Evolutionary conservation across 108 stramenopile genomes (phyloP), one percentile per base, ranked within the genome.

Genomic region (Nitzschia putrida): DNA sequence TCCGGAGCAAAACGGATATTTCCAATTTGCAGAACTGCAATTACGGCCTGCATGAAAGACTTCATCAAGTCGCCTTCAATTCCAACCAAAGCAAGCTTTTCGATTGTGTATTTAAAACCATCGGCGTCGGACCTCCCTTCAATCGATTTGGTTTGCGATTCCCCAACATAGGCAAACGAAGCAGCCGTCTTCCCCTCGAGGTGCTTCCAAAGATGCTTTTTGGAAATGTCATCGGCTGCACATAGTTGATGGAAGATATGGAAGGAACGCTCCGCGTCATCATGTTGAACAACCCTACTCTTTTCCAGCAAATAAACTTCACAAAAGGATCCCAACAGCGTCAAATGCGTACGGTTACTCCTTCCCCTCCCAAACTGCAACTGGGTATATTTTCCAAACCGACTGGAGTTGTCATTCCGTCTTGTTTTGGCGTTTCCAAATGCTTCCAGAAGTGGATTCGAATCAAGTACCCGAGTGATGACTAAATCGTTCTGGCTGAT

Each of bases 221-320:
- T 69, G 6, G 71, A 61, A 14, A 49, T 69, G 16, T 64, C 70
- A 22, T 77, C 64, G 0, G 82, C 88, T 26, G 79, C 72, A 40
- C 90, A 57, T 13, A 89, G 61, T 60, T 89, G 85, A 59, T 98
- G 97, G 66, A 98, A 98, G 39, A 96, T 77, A 70, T 98, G 97
- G 79, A 93, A 98, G 68, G 94, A 96, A 7, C 97, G 71, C 72
- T 98, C 97, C 13, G 85, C 88, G 1, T 50, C 18, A 52, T 86
- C 78, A 50, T 89, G 83, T 18, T 73, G 57, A 26, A 96, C 92
- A 50, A 97, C 86, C 13, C 97, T 87, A 25, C 84, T 85, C 76
- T 97, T 96, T 80, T 98, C 97, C 9, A 98, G 78, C 42, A 98
- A 80, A 61, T 96, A 98, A 14, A 88, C 89, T 23, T 63, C 65